Percentiles rank a stretch among this genome's conserved stretches.
phyloP scores from a whole-genome alignment of 495 filamentous ascomycete genomes.

The Hamigera avellanea region DNA sequence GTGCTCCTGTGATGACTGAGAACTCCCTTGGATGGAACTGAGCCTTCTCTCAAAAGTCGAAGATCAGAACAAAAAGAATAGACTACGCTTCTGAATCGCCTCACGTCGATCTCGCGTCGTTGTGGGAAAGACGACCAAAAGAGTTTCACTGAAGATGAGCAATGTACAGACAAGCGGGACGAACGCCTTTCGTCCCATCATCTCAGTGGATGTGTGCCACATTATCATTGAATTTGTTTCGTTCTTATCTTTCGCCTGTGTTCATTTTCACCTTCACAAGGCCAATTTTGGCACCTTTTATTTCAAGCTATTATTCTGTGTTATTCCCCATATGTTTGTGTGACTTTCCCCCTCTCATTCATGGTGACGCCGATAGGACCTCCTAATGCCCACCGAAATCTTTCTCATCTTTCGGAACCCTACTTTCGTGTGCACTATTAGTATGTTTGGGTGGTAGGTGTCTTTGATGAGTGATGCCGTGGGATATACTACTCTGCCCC shows the following conservation, averaged over 20 bases:
- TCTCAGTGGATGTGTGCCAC: too few species aligned
- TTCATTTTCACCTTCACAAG: too few species aligned
- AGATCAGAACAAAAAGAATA: constrained; percentile 3
- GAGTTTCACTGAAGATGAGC: too few species aligned
- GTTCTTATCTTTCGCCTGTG: too few species aligned
- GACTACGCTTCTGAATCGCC: constrained; percentile 9
- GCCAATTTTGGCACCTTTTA: too few species aligned
- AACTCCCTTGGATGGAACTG: constrained; percentile 98
- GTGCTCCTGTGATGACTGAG: constrained; percentile 85
- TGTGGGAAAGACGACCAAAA: too few species aligned
- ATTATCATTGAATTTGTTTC: too few species aligned
- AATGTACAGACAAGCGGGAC: too few species aligned
- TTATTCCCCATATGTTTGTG: constrained; percentile 20
- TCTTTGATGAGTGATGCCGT: constrained; percentile 19
- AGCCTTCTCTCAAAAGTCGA: constrained; percentile 18
- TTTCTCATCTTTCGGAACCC: neutral
- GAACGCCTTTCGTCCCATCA: too few species aligned
- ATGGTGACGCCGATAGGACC: constrained; percentile 14
- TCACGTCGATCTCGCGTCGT: too few species aligned
- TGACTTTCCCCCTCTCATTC: constrained; percentile 13
- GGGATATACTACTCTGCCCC: constrained; percentile 9
- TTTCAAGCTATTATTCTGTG: constrained; percentile 3
- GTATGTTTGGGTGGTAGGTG: constrained; percentile 21
- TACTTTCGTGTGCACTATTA: neutral
- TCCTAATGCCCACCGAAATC: neutral